phyloP scores from a whole-genome alignment of 192 early-diverging fungal genomes.

The Funneliformis geosporum region DNA sequence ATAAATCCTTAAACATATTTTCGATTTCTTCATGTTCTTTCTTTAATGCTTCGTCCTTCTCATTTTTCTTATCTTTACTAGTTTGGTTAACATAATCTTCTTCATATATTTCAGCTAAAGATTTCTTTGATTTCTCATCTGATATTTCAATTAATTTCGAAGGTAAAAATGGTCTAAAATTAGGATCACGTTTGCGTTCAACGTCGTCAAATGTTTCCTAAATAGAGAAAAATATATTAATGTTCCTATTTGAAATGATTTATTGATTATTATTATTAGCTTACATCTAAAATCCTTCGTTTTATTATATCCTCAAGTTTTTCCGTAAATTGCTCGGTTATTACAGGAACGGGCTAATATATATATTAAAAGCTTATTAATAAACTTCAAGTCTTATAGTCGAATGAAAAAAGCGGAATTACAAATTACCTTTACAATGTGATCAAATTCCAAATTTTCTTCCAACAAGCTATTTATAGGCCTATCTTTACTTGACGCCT shows the following conservation, averaged over 20 bases:
- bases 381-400: background rate
- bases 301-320: conserved; percentile 94
- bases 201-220: conserved; percentile 88
- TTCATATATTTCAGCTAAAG: conserved; percentile 91
- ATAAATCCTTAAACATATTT: conserved; percentile 74
- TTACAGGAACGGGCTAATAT: conserved; percentile 79
- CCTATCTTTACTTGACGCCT: conserved; percentile 68
- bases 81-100: conserved; percentile 77
- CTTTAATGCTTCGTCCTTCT: conserved; percentile 73
- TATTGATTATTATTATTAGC: background rate
- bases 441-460: conserved; percentile 91
- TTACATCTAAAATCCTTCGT: conserved; percentile 81
- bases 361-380: background rate
- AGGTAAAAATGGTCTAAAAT: conserved; percentile 68
- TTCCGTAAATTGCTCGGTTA: conserved; percentile 86
- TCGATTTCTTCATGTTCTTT: conserved; percentile 84
- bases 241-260: background rate
- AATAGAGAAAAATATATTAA: background rate
- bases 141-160: conserved; percentile 77
- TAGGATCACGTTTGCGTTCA: conserved; percentile 81
- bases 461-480: conserved; percentile 93
- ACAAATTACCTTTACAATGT: conserved; percentile 64
- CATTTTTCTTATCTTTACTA: conserved; percentile 56
- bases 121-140: conserved; percentile 85
- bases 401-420: background rate